Evolutionary conservation across 2,329 filamentous ascomycete genomes (phyloP), one percentile per base, ranked within the genome.

Genomic region (Emmonsiellopsis sp.): DNA sequence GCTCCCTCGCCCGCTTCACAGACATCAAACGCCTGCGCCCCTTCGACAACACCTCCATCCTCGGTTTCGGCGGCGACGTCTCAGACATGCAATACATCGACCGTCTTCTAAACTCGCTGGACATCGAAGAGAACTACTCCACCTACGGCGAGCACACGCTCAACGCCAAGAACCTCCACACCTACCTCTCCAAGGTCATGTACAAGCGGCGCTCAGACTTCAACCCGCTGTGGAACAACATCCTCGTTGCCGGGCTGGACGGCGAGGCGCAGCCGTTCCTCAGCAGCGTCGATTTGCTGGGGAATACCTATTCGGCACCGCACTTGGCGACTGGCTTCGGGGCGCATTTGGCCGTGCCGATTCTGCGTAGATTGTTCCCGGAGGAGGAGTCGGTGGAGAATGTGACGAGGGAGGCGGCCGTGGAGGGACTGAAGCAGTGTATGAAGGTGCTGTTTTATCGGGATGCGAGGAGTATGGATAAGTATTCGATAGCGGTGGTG

Each of bases 51-150:
- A 83, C 85, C 60, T 85, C 89, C 33, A 82, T 97, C 56, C 80
- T 98, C 66, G 93, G 93, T 65, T 95, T 97, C 75, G 89, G 90
- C 70, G 93, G 93, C 71, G 93, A 98, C 76, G 86, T 98, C 63
- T 95, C 88, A 60, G 93, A 98, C 77, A 97, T 98, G 93, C 93
- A 98, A 78, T 94, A 94, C 77, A 84, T 98, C 62, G 87, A 95
- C 81, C 78, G 93, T 63, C 83, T 95, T 66, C 85, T 98, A 62
- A 85, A 81, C 66, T 86, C 88, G 58, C 86, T 97, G 63, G 84
- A 87, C 69, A 89, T 94, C 71, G 81, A 86, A 70, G 91, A 97
- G 78, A 86, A 89, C 68, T 97, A 98, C 78, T 80, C 79, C 47
- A 66, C 71, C 52, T 68, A 75, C 54, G 71, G 71, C 56, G 65